Percentiles rank a stretch among this genome's conserved stretches.
phyloP scores from a whole-genome alignment of 2,329 filamentous ascomycete species.

The Trichoderma guizhouense region DNA sequence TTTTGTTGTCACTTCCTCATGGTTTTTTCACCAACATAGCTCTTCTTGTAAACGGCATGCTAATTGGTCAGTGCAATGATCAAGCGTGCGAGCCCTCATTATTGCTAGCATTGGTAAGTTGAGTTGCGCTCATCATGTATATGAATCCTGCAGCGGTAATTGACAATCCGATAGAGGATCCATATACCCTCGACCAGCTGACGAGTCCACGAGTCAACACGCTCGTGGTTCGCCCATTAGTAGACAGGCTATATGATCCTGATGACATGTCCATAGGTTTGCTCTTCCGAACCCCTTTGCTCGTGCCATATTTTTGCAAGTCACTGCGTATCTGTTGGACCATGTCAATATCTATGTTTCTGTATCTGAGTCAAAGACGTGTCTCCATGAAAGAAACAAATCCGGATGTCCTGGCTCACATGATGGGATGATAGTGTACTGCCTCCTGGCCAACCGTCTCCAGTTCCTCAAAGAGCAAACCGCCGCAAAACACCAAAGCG shows the following conservation, averaged over 20 bases:
- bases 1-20: too few species aligned
- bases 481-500: slow-evolving; percentile 64
- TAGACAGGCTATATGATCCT: slow-evolving; percentile 63
- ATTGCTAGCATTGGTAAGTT: slow-evolving; percentile 23
- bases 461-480: slow-evolving; percentile 67
- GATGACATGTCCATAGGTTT: slow-evolving; percentile 61
- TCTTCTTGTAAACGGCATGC: background rate
- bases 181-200: slow-evolving; percentile 57
- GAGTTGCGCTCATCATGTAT: background rate
- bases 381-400: background rate
- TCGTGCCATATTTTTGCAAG: background rate
- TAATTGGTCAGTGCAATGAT: background rate
- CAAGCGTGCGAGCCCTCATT: slow-evolving; percentile 19
- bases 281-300: background rate
- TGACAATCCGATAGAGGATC: slow-evolving; percentile 34
- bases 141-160: background rate
- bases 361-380: background rate
- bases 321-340: background rate
- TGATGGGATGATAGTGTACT: slow-evolving; percentile 54
- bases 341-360: background rate
- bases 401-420: slow-evolving; percentile 1
- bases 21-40: too few species aligned
- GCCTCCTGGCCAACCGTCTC: slow-evolving; percentile 66
- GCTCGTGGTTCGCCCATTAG: slow-evolving; percentile 63
- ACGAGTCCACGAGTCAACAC: slow-evolving; percentile 65